Evolutionary conservation across 75 land plant species (phyloP), one percentile per base, ranked within the genome.

Genomic region (Larix kaempferi): DNA sequence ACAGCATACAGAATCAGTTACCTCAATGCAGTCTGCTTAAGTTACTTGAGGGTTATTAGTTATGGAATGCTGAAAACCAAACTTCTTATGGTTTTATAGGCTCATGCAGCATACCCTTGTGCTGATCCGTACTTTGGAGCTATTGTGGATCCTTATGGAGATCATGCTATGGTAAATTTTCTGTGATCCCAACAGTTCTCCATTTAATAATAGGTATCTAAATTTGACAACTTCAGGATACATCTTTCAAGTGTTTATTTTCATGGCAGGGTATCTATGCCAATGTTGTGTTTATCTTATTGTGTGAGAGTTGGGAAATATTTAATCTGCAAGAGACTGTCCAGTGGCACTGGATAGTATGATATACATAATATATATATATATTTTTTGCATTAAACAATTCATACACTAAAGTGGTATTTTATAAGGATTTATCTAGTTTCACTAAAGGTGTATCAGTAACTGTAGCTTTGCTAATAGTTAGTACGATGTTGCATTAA

Each of bases 111-210:
- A 49, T 90, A 84, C 79, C 88, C 94, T 14, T 90, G 82, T 78
- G 3, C 78, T 15, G 92, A 90, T 78, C 87, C 89, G 14, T 90
- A 88, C 52, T 83, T 79, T 85, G 84, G 85, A 59, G 83, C 84
- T 15, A 71, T 89, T 39, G 59, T 87, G 27, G 71, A 88, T 49
- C 78, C 94, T 61, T 92, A 90, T 90, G 94, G 92, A 25, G 75
- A 83, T 55, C 92, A 85, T 52, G 81, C 87, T 26, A 60, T 89
- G 91, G 93, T 91, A 67, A 81, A 77, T 71, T 1, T 55, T 33
- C 49, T 2, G 7, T 41, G 49, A 69, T 25, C 11, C 54, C 25
- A n/a, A 44, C 14, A 69, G n/a, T 22, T 69, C 19, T 69, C 49
- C 14, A 6, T 69, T 69, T 69, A 69, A 21, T 49, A 49, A 49